Conservation (phyloP, 1,139 yeast species). For the Saccharomycopsis hybrid region DNA sequence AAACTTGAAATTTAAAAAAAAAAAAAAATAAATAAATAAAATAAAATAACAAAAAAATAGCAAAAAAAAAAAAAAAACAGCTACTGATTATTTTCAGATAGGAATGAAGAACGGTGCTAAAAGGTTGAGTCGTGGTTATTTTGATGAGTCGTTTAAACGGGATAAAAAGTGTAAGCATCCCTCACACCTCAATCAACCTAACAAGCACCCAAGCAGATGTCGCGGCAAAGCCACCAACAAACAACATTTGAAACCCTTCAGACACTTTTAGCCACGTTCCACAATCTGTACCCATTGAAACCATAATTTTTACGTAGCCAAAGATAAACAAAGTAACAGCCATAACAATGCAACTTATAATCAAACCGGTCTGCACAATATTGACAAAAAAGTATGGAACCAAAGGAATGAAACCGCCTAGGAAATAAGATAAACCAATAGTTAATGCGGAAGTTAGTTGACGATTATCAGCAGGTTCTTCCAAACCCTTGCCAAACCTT, state of each 20-base stretch:
- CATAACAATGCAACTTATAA: conserved; percentile 77
- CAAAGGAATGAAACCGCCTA: conserved; percentile 75
- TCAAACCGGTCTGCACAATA: conserved; percentile 69
- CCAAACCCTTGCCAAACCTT: conserved; percentile 71
- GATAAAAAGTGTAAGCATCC: background rate
- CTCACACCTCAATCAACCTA: conserved; percentile 50
- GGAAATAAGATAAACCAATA: conserved; percentile 66
- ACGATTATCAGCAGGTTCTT: conserved; percentile 79
- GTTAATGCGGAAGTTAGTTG: conserved; percentile 69
- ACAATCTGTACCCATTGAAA: conserved; percentile 78
- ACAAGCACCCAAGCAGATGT: conserved; percentile 96
- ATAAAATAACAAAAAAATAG: too few relatives aligned
- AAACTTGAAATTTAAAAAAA: too few relatives aligned
- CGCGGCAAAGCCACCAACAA: conserved; percentile 93
- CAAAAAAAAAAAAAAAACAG: too few relatives aligned
- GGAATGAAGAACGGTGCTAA: too few relatives aligned
- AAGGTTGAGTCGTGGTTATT: too few relatives aligned
- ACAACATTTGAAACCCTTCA: conserved; percentile 88
- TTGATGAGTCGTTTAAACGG: too few relatives aligned
- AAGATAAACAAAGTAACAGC: conserved; percentile 76
- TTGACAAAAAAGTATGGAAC: conserved; percentile 71
- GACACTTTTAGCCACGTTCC: conserved; percentile 51
- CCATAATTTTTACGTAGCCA: conserved; percentile 78
- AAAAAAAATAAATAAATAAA: too few relatives aligned
- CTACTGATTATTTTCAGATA: too few relatives aligned